phyloP scores from a whole-genome alignment of 2,329 filamentous ascomycete genomes.

The Penicillium corylophilum region DNA sequence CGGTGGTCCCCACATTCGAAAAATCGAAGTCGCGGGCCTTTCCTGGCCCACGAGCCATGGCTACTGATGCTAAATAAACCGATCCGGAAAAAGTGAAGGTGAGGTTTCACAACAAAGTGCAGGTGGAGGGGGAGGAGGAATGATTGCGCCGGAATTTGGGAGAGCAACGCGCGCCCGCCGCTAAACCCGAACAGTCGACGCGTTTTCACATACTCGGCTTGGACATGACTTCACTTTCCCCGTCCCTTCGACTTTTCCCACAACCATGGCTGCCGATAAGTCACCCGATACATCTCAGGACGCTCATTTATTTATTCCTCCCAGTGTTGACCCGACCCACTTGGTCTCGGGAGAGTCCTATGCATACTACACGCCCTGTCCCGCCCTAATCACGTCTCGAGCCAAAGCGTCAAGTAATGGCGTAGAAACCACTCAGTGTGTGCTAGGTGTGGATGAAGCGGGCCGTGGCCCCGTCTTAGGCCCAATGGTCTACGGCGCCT shows the following conservation, averaged over 20 bases:
- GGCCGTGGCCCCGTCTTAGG: constrained; percentile 90
- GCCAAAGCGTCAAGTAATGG: constrained; percentile 33
- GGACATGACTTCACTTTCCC: not conserved
- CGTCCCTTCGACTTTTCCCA: not conserved
- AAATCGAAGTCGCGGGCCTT: constrained; percentile 50
- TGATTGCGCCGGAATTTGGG: constrained; percentile 23
- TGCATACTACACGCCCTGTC: constrained; percentile 69
- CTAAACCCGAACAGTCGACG: constrained; percentile 40
- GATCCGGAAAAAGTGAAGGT: not conserved
- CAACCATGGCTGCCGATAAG: constrained; percentile 34
- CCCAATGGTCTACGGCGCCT: constrained; percentile 67
- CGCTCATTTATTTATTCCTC: constrained; percentile 59
- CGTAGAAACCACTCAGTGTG: constrained; percentile 59
- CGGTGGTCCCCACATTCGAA: constrained; percentile 48
- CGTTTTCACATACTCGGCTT: constrained; percentile 21
- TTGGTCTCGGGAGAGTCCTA: constrained; percentile 68
- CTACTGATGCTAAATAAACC: not conserved
- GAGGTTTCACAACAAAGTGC: not conserved
- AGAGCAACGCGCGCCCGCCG: constrained; percentile 25
- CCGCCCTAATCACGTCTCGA: constrained; percentile 56
- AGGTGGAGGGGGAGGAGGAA: constrained; percentile 21
- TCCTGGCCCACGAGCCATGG: constrained; percentile 38
- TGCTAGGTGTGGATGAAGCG: constrained; percentile 89
- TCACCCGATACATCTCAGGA: constrained; percentile 30
- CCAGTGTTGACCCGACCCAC: constrained; percentile 60